Conservation (phyloP, 495 filamentous ascomycete genomes). For the Opeltia flavorubescens region DNA sequence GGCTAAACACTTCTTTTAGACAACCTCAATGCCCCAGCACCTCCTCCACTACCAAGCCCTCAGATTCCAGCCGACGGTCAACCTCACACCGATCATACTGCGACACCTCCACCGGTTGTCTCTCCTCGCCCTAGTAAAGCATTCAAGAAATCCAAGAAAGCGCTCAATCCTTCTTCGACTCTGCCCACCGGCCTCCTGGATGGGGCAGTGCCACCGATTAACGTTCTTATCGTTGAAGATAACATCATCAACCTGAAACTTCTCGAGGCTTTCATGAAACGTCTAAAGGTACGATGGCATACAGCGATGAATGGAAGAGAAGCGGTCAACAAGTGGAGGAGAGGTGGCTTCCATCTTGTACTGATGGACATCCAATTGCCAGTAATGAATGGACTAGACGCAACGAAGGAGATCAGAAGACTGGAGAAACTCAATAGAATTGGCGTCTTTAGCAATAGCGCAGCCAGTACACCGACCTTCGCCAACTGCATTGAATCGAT, state of each 20-base stretch:
- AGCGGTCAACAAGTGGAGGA: constrained; percentile 83
- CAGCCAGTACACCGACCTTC: constrained; percentile 17
- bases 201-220: constrained; percentile 85
- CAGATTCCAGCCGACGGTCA: constrained; percentile 32
- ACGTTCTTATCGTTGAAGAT: constrained; percentile 94
- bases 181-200: constrained; percentile 52
- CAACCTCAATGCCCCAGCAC: constrained; percentile 18
- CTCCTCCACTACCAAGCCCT: constrained; percentile 45
- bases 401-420: constrained; percentile 90
- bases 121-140: constrained; percentile 36
- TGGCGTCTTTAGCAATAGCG: constrained; percentile 55
- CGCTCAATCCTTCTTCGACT: constrained; percentile 23
- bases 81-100: constrained; percentile 30
- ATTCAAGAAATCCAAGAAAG: constrained; percentile 19
- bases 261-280: constrained; percentile 89
- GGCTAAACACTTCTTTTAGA: constrained; percentile 6
- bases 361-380: constrained; percentile 98
- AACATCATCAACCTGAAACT: constrained; percentile 94
- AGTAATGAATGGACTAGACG: constrained; percentile 91
- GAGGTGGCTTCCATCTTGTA: constrained; percentile 92
- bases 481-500: constrained; percentile 3
- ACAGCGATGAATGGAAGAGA: constrained; percentile 89
- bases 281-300: constrained; percentile 94
- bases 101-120: constrained; percentile 43
- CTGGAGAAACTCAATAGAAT: constrained; percentile 82